Base-by-base conservation (phyloP, 2,329 filamentous ascomycete species). In the Zymoseptoria passerinii region DNA sequence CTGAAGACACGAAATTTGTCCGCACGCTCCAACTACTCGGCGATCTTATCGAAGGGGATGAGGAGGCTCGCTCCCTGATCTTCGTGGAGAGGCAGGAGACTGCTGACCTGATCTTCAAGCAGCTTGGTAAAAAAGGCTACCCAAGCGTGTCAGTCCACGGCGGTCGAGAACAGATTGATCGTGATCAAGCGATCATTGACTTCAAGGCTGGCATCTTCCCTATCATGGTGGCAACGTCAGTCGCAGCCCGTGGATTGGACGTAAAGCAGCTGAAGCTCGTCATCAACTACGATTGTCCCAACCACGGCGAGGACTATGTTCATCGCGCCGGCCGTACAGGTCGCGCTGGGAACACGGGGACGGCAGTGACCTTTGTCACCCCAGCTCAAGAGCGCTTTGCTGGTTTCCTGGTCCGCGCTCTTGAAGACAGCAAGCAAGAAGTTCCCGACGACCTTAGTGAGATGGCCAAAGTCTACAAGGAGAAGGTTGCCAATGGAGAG, bases 261-360 rank as follows among this genome's bases (percentile, higher is more conserved):
- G 92, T 99, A 50, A 96, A 96, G 75, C 90, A 95, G 72, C 80
- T 99, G 35, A 96, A 95, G 73, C 81, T 97, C 29, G 94, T 99
- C 8, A 86, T 99, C 75, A 97, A 97, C 75, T 96, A 90, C 71
- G 92, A 96, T 70, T 89, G 88, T 0, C 92, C 92, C 0, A 95
- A 95, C 68, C 92, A 97, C 75, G 75, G 96, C 61, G 94, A 99
- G 75, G 94, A 97, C 70, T 97, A 97, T 69, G 92, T 97, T 48
- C 94, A 96, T 73, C 87, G 94, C 63, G 90, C 89, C 57, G 94
- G 94, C 52, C 89, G 94, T 67, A 97, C 94, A 7, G 94, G 94
- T 9, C 87, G 94, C 71, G 94, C 94, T 51, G 94, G 94, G 48
- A 95, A 96, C 69, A 96, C 85, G 20, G 94, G 94, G 63, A 95